These are phyloP conservation scores for Hypoxylon sp. DNA, from an alignment of 2,329 filamentous ascomycete species.

Conservation along the genomic window DNA sequence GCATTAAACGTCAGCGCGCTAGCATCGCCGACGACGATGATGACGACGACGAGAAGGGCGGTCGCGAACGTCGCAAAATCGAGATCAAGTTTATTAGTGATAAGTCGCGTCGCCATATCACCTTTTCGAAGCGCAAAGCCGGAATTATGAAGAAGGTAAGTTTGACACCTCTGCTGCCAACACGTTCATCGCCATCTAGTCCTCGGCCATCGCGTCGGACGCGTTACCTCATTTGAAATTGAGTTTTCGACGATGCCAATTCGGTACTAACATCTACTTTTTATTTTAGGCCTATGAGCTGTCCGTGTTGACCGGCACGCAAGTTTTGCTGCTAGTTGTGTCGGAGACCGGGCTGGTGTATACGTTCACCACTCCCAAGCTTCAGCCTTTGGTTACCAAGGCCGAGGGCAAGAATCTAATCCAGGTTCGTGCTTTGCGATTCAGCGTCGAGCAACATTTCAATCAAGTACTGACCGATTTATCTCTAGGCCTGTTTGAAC, in stretches of 20 bases:
- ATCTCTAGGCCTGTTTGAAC: slow-evolving; percentile 87
- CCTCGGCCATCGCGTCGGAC: slow-evolving; percentile 34
- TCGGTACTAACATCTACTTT: slow-evolving; percentile 44
- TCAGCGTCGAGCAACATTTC: neutral
- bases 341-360: slow-evolving; percentile 98
- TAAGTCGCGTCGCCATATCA: slow-evolving; percentile 99
- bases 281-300: slow-evolving; percentile 88
- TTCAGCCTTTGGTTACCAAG: slow-evolving; percentile 98
- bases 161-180: slow-evolving; percentile 45
- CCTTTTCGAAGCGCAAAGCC: slow-evolving; percentile 99
- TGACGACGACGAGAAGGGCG: slow-evolving; percentile 97
- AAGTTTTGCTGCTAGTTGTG: slow-evolving; percentile 95
- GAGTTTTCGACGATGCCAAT: slow-evolving; percentile 30
- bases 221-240: slow-evolving; percentile 44
- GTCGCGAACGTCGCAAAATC: slow-evolving; percentile 98
- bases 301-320: slow-evolving; percentile 96
- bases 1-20: slow-evolving; percentile 89
- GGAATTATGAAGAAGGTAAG: slow-evolving; percentile 99
- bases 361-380: slow-evolving; percentile 98
- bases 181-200: slow-evolving; percentile 26
- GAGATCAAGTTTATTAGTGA: slow-evolving; percentile 99
- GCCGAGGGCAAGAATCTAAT: slow-evolving; percentile 99
- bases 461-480: slow-evolving; percentile 53
- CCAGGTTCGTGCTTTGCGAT: slow-evolving; percentile 73
- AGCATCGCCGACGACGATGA: slow-evolving; percentile 92